These are phyloP conservation scores for Mycena chlorophos DNA, from an alignment of 768 basidiomycete species.

Conservation along the genomic window DNA sequence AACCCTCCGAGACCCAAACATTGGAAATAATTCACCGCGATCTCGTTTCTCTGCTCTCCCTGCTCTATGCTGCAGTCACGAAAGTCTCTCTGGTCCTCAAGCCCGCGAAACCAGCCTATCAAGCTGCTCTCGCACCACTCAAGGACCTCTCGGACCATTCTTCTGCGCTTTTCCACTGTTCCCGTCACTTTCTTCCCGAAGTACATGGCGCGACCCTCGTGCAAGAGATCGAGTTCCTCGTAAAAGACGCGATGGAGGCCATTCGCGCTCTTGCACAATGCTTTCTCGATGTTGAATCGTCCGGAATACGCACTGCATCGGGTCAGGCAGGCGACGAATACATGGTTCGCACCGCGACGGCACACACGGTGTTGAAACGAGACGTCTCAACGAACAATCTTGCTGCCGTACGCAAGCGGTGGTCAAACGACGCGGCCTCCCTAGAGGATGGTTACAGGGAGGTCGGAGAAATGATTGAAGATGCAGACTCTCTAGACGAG, in stretches of 20 bases:
- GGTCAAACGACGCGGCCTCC: conserved; percentile 52
- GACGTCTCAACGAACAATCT: conserved; percentile 57
- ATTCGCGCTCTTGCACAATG: conserved; percentile 45
- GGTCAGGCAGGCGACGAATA: conserved; percentile 45
- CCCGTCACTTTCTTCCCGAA: conserved; percentile 40
- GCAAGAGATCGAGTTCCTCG: conserved; percentile 43
- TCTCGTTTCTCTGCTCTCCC: conserved; percentile 54
- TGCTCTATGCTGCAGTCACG: conserved; percentile 57
- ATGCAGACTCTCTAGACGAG: conserved; percentile 31
- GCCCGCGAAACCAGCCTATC: conserved; percentile 53
- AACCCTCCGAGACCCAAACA: too few relatives aligned
- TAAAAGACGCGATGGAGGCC: conserved; percentile 44
- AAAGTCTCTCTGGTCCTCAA: conserved; percentile 66
- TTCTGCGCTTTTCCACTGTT: conserved; percentile 52
- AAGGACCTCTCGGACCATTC: conserved; percentile 53
- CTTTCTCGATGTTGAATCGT: conserved; percentile 39
- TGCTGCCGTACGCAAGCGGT: conserved; percentile 54
- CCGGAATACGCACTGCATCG: conserved; percentile 20
- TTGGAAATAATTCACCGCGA: conserved; percentile 52
- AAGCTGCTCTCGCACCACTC: conserved; percentile 51
- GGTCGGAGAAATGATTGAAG: conserved; percentile 52
- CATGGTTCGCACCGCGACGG: conserved; percentile 54
- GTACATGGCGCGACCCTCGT: conserved; percentile 48
- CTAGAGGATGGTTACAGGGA: conserved; percentile 65
- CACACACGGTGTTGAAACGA: conserved; percentile 62